These are phyloP conservation scores for Arctium minus DNA, from an alignment of 129 eudicot species.

Conservation along the genomic window DNA sequence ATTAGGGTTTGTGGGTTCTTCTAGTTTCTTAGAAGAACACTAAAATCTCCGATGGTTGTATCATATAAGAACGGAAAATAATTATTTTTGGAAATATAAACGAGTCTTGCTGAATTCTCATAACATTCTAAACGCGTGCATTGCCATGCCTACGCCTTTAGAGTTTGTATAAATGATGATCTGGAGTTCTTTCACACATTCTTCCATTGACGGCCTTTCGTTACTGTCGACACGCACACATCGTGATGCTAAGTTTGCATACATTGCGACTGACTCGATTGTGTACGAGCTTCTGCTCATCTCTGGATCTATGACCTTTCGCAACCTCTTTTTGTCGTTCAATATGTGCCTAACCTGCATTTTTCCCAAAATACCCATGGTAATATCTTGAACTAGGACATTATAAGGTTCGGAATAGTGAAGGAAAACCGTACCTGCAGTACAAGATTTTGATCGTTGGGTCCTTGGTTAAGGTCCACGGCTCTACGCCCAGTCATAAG, in stretches of 20 bases:
- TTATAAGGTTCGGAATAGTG: conserved; percentile 6
- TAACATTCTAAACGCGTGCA: conserved; percentile 80
- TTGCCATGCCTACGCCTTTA: conserved; percentile 78
- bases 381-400: not conserved
- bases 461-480: conserved; percentile 87
- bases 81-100: not conserved
- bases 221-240: conserved; percentile 81
- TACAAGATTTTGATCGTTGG: conserved; percentile 84
- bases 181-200: conserved; percentile 88
- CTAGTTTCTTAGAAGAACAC: conserved; percentile 18
- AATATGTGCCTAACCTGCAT: conserved; percentile 82
- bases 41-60: conserved; percentile 9
- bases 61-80: conserved; percentile 17
- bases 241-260: conserved; percentile 91
- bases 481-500: conserved; percentile 96
- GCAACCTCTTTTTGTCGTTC: conserved; percentile 76
- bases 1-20: conserved; percentile 7
- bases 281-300: conserved; percentile 85
- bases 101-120: conserved; percentile 21
- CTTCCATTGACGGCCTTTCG: conserved; percentile 93
- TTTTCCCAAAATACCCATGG: conserved; percentile 18
- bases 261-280: conserved; percentile 77
- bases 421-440: conserved; percentile 53
- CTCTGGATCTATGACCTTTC: conserved; percentile 87
- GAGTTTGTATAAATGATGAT: conserved; percentile 62